These are phyloP conservation scores for Gentiana dahurica DNA, from an alignment of 257 asterid genomes.

Conservation along the genomic window DNA sequence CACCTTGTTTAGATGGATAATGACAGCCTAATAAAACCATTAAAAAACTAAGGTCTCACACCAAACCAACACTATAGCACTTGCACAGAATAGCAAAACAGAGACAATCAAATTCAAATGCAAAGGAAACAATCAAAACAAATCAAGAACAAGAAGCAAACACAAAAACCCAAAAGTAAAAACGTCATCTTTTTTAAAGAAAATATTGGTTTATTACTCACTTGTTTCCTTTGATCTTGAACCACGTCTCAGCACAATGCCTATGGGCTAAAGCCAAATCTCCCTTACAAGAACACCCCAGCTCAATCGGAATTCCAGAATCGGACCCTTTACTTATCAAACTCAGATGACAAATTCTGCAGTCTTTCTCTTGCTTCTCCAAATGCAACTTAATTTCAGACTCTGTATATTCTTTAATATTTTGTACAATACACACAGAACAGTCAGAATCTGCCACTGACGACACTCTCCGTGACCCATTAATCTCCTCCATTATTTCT, in stretches of 20 bases:
- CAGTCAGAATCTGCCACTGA: constrained; percentile 30
- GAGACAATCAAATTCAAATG: not conserved
- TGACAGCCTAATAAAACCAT: constrained; percentile 7
- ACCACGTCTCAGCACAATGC: constrained; percentile 92
- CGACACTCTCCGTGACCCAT: constrained; percentile 36
- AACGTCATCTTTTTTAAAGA: not conserved
- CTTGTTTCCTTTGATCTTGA: constrained; percentile 93
- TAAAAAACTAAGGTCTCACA: constrained; percentile 10
- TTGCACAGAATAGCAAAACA: not conserved
- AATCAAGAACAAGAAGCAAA: not conserved
- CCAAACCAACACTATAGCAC: constrained; percentile 5
- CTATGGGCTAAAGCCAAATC: constrained; percentile 83
- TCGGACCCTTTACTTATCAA: constrained; percentile 47
- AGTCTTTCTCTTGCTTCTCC: constrained; percentile 43
- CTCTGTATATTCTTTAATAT: constrained; percentile 5
- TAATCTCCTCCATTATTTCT: constrained; percentile 17
- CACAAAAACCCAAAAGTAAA: not conserved
- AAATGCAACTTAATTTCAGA: constrained; percentile 23
- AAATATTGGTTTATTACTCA: constrained; percentile 21
- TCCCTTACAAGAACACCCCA: constrained; percentile 84
- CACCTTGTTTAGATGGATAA: constrained; percentile 13
- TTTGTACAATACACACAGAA: constrained; percentile 33
- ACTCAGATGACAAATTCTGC: constrained; percentile 81
- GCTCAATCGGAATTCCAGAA: constrained; percentile 58
- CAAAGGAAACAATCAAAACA: not conserved